Base-by-base conservation (phyloP, 495 filamentous ascomycete genomes). In the Talaromyces proteolyticus region DNA sequence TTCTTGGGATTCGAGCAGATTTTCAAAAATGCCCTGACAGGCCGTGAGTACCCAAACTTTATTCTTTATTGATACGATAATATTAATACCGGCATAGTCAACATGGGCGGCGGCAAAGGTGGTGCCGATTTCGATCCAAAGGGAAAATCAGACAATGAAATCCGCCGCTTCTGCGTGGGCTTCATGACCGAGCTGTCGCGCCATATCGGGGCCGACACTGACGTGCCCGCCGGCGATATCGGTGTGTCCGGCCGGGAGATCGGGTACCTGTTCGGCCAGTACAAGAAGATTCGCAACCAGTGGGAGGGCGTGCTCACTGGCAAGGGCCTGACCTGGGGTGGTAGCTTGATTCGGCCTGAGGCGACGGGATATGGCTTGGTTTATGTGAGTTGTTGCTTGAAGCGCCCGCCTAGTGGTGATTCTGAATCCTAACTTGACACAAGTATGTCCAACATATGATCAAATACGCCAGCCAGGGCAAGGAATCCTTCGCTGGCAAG, bases 21-120 rank as follows among this genome's bases (percentile, higher is more conserved):
- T 74, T 96, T 98, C 80, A 98, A 98, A 85, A 98, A 98, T 91
- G 93, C 93, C 55, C 76, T 98, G 59, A 97, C 93, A 53, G 93
- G 93, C 56, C 72, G 88, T 92, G 75, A 79, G 88, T 87, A 48
- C 16, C 38, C 24, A 19, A 34, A 20, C 22, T 17, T 7, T 34
- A 4, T 11, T 24, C 18, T 29, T 21, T 39, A 37, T 49, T 64
- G 34, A 58, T 51, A 45, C 10, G 22, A 44, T 21, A 38, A 69
- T 11, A 65, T 63, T 53, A 24, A 56, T 23, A 29, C 22, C 11
- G 12, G 19, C 34, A 11, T 49, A 91, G 88, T 97, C 65, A 93
- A 82, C 78, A 97, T 98, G 82, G 93, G 93, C 54, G 93, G 93
- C 76, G 93, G 88, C 60, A 98, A 98, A 79, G 93, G 93, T 74